Evolutionary conservation across 768 basidiomycete genomes (phyloP).

Genomic region (Phallus indusiatus): DNA sequence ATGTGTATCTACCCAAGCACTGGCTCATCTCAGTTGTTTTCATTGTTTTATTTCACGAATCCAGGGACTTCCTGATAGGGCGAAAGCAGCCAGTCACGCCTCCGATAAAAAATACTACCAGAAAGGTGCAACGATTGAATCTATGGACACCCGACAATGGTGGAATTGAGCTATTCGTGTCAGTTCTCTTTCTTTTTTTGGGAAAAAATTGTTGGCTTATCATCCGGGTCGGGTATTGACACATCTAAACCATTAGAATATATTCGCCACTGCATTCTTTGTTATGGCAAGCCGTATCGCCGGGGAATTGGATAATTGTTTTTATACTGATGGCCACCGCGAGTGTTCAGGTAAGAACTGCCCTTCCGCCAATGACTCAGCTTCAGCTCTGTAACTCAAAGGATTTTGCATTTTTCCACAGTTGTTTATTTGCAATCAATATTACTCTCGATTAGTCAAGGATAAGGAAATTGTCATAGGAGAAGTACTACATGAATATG

Average conservation of each 20-base stretch:
- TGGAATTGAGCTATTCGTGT: constrained; percentile 54
- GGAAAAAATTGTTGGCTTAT: too few species aligned
- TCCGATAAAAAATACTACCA: not conserved
- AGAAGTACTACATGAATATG: constrained; percentile 80
- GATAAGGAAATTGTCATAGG: constrained; percentile 67
- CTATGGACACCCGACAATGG: constrained; percentile 70
- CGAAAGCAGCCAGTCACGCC: not conserved
- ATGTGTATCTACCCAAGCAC: not conserved
- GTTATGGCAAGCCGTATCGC: constrained; percentile 61
- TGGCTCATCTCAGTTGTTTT: not conserved
- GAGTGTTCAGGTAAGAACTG: constrained; percentile 46
- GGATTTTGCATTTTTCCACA: constrained; percentile 17
- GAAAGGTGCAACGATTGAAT: constrained; percentile 61
- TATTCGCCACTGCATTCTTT: constrained; percentile 74
- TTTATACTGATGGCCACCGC: constrained; percentile 57
- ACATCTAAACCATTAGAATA: constrained; percentile 25
- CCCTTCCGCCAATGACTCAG: not conserved
- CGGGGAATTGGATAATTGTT: constrained; percentile 71
- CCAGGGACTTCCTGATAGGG: constrained; percentile 8
- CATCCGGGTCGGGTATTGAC: not conserved
- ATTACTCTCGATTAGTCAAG: constrained; percentile 59
- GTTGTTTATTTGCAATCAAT: constrained; percentile 40
- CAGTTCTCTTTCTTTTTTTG: too few species aligned
- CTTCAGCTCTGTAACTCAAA: too few species aligned
- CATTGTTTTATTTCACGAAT: not conserved